A percentile compares a stretch with the other conserved stretches of the same genome.
phyloP scores from a whole-genome alignment of 179 eudicot species.

The Spinacia oleracea region DNA sequence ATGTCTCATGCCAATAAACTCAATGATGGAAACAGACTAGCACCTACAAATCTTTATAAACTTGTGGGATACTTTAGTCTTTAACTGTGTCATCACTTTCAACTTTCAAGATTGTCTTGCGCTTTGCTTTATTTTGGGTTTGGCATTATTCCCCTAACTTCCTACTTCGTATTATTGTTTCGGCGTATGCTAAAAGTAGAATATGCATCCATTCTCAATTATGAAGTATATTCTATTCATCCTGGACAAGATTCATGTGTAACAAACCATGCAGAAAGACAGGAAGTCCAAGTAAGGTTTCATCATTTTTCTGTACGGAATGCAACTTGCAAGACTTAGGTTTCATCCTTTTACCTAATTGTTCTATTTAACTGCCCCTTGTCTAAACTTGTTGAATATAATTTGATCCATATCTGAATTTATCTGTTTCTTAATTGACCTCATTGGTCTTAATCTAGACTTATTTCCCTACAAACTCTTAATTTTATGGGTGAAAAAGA shows the following conservation, averaged over 20 bases:
- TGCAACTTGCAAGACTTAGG: not conserved
- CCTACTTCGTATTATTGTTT: not conserved
- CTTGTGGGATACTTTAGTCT: constrained; percentile 9
- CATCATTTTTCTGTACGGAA: not conserved
- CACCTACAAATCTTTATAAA: not conserved
- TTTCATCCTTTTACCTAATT: not conserved
- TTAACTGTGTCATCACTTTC: constrained; percentile 8
- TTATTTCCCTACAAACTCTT: too few relatives aligned
- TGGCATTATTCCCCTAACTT: not conserved
- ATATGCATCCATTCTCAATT: not conserved
- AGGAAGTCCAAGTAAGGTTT: not conserved
- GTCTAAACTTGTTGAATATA: too few relatives aligned
- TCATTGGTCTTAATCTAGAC: too few relatives aligned
- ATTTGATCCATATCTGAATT: not conserved
- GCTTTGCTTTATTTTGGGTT: constrained; percentile 6
- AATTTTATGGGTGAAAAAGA: too few relatives aligned
- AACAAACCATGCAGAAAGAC: not conserved
- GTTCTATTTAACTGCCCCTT: too few relatives aligned
- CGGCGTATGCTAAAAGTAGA: constrained; percentile 5
- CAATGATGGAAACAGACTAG: constrained; percentile 1
- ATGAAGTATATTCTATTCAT: too few relatives aligned
- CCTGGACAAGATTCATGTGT: not conserved
- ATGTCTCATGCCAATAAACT: not conserved
- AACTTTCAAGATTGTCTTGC: not conserved
- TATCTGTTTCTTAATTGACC: too few relatives aligned